Evolutionary conservation across 495 filamentous ascomycete species (phyloP), one percentile per base, ranked within the genome.

Genomic region (Aspergillus ellipticus): DNA sequence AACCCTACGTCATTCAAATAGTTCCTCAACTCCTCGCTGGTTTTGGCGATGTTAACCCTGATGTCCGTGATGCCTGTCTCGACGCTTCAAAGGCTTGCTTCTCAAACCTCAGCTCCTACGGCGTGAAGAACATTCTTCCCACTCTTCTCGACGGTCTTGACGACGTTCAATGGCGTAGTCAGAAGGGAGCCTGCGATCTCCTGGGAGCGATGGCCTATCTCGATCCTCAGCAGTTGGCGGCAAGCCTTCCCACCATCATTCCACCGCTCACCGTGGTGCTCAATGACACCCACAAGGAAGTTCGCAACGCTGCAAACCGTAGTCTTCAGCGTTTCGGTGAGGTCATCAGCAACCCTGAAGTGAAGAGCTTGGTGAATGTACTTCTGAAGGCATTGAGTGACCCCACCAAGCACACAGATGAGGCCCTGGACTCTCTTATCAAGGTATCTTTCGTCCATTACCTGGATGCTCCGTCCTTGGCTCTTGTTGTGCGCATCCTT

Each of bases 131-230:
- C 53, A 90, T 98, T 64, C 74, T 98, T 39, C 94, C 94, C 2
- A 96, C 88, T 17, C 81, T 98, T 4, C 82, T 98, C 19, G 88
- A 96, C 58, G 95, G 94, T 45, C 83, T 98, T 11, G 91, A 96
- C 53, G 95, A 98, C 48, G 82, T 87, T 28, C 94, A 97, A 67
- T 98, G 94, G 94, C 85, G 94, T 62, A 96, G 90, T 74, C 97
- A 98, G 68, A 97, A 96, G 73, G 94, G 94, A 59, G 94, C 94
- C 51, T 97, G 94, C 62, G 94, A 98, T 63, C 82, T 95, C 9
- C 82, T 98, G 17, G 94, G 94, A 65, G 93, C 93, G 53, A 97
- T 97, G 93, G 95, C 94, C 9, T 97, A 98, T 66, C 81, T 98
- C 16, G 92, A 96, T 63, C 94, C 94, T 6, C 85, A 97, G 54